Base-by-base conservation (phyloP, 2,329 filamentous ascomycete species). In the Pyrenophora teres region DNA sequence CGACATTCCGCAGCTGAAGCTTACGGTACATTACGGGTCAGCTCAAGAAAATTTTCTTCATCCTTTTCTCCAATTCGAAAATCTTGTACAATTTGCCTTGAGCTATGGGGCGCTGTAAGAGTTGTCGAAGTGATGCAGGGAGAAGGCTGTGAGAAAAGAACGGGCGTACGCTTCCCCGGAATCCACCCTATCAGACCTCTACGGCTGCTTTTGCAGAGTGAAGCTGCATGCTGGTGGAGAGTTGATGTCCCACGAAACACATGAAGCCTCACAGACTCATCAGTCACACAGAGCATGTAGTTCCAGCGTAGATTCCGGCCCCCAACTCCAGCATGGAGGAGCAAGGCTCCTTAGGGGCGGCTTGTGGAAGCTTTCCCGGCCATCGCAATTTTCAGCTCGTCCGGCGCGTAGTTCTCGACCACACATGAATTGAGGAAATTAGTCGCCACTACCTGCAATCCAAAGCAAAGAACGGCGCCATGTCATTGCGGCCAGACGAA, bases 401-500 rank as follows among this genome's bases (percentile, higher is more conserved):
- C 18, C 50, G 37, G 50, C 40, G 37, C 37, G 40, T 38, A 49
- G 35, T 30, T 30, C 18, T 39, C 40, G 45, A 48, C 40, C 45
- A 46, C 40, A 23, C 35, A 12, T 39, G 40, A 49, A 25, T 23
- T 48, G 33, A 48, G 9, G 27, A 5, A 30, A 10, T 23, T 37
- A 35, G 32, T 37, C 23, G 9, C 30, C 39, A 32, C 30, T 6
- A 19, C 46, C 23, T 12, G 30, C 30, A n/a, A 37, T 25, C 8
- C 37, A 39, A 39, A 42, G 18, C 23, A 38, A 25, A 32, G 23
- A 33, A 35, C 27, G 40, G 35, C 36, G 42, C 58, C 40, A 76
- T 76, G 74, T 76, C 69, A 38, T 68, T 79, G 42, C 72, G 74
- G 40, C 69, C 73, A 4, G 76, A 77, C 62, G 72, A 77, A 56